These are phyloP conservation scores for Akanthomyces dipterigenus DNA, from an alignment of 2,329 filamentous ascomycete genomes.

Conservation along the genomic window DNA sequence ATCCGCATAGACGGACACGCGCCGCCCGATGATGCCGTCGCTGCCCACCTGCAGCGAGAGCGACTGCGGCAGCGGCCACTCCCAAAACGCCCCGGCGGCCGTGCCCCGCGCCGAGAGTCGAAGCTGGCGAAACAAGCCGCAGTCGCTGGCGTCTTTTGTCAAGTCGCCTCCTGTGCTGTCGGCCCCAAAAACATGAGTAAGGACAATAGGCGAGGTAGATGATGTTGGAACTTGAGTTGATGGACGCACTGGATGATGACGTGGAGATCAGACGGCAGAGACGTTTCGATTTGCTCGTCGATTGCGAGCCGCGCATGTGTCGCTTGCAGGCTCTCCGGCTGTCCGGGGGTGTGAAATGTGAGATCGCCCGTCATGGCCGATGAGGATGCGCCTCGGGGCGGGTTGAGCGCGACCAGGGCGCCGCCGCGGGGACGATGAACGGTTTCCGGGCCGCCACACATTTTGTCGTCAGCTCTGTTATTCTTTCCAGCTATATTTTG, in stretches of 20 bases:
- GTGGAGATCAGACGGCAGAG: conserved; percentile 21
- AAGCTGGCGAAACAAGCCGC: conserved; percentile 36
- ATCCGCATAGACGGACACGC: conserved; percentile 35
- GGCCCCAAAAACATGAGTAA: conserved; percentile 11
- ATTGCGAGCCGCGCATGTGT: conserved; percentile 38
- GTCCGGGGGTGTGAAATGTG: conserved; percentile 36
- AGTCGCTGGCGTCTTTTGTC: conserved; percentile 32
- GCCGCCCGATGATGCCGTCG: conserved; percentile 41
- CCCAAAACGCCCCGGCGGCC: conserved; percentile 19
- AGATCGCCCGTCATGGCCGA: conserved; percentile 28
- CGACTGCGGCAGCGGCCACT: conserved; percentile 30
- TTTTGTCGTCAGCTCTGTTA: conserved; percentile 17
- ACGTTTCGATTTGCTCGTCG: conserved; percentile 16
- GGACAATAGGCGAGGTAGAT: too few relatives aligned
- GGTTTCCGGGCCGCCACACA: conserved; percentile 38
- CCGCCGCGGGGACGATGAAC: conserved; percentile 36
- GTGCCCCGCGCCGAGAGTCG: conserved; percentile 17
- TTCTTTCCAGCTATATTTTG: too few relatives aligned
- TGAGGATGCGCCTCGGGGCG: conserved; percentile 16
- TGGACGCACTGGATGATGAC: conserved; percentile 37
- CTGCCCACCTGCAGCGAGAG: conserved; percentile 38
- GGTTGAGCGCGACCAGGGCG: conserved; percentile 38
- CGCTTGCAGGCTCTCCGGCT: conserved; percentile 29
- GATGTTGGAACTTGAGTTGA: background rate
- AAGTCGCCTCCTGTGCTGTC: conserved; percentile 36